Evolutionary conservation across 176 grass and related monocot species (phyloP).

Genomic region (barley (Hordeum vulgare)): DNA sequence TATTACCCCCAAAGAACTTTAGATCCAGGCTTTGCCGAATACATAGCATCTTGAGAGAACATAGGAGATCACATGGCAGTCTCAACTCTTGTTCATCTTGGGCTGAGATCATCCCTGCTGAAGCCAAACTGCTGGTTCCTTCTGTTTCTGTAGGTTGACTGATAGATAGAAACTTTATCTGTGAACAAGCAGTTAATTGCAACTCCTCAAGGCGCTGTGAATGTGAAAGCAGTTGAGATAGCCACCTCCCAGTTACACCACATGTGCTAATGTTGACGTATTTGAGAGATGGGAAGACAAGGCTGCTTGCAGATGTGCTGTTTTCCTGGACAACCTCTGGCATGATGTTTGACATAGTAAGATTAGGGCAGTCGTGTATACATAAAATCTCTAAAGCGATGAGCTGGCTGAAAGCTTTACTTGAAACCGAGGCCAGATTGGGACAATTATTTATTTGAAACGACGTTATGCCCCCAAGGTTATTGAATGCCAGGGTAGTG

Average conservation of each 20-base stretch:
- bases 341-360: background rate
- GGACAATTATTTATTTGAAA: background rate
- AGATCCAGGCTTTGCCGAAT: background rate
- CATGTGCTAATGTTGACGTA: fast-evolving
- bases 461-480: background rate
- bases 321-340: background rate
- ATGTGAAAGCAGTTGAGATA: background rate
- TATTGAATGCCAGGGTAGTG: background rate
- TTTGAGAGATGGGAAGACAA: background rate
- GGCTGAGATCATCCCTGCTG: background rate
- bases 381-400: fast-evolving
- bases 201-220: background rate
- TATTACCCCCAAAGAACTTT: background rate
- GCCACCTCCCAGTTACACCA: background rate
- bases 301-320: background rate
- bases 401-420: background rate
- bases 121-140: background rate
- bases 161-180: background rate
- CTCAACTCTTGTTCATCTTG: background rate
- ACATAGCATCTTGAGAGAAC: background rate
- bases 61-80: background rate
- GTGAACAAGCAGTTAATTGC: fast-evolving
- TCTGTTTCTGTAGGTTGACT: background rate
- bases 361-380: background rate
- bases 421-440: background rate